phyloP scores from a whole-genome alignment of 495 filamentous ascomycete genomes.

The Collariella sp. region DNA sequence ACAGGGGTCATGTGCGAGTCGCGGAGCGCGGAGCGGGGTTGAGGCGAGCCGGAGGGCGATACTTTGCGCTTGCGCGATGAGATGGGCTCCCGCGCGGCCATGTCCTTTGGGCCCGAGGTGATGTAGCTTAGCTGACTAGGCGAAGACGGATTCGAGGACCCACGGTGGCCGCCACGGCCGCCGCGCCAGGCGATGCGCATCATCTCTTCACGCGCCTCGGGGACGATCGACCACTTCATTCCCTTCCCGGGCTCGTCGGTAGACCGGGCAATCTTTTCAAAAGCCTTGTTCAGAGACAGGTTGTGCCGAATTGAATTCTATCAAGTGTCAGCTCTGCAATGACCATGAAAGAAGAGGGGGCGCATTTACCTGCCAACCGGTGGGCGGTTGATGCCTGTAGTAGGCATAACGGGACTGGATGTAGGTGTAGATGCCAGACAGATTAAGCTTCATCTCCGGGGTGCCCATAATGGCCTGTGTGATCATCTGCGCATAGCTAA shows the following conservation, averaged over 20 bases:
- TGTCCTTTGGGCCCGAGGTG: slow-evolving; percentile 39
- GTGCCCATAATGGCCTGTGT: slow-evolving; percentile 86
- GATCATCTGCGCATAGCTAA: slow-evolving; percentile 95
- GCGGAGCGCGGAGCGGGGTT: slow-evolving; percentile 37
- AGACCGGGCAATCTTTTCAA: slow-evolving; percentile 81
- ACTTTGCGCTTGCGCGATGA: slow-evolving; percentile 43
- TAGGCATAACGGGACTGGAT: slow-evolving; percentile 85
- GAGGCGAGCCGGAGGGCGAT: slow-evolving; percentile 42
- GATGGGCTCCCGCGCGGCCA: slow-evolving; percentile 35
- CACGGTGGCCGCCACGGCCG: slow-evolving; percentile 49
- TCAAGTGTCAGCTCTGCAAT: slow-evolving; percentile 15
- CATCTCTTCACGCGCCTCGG: slow-evolving; percentile 69
- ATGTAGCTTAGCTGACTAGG: slow-evolving; percentile 46
- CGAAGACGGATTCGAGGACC: slow-evolving; percentile 49
- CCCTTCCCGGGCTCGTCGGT: slow-evolving; percentile 96
- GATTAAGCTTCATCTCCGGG: slow-evolving; percentile 73
- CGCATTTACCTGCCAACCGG: slow-evolving; percentile 76
- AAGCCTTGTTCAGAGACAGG: slow-evolving; percentile 83
- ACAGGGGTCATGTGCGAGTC: slow-evolving; percentile 50
- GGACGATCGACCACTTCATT: slow-evolving; percentile 93
- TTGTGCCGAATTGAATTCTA: slow-evolving; percentile 97
- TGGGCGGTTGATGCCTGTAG: slow-evolving; percentile 63
- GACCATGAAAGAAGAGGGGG: not conserved
- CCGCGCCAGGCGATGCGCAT: slow-evolving; percentile 38
- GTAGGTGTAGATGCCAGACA: slow-evolving; percentile 84